phyloP scores from a whole-genome alignment of 768 basidiomycete species.

The Phylloporus sp. region DNA sequence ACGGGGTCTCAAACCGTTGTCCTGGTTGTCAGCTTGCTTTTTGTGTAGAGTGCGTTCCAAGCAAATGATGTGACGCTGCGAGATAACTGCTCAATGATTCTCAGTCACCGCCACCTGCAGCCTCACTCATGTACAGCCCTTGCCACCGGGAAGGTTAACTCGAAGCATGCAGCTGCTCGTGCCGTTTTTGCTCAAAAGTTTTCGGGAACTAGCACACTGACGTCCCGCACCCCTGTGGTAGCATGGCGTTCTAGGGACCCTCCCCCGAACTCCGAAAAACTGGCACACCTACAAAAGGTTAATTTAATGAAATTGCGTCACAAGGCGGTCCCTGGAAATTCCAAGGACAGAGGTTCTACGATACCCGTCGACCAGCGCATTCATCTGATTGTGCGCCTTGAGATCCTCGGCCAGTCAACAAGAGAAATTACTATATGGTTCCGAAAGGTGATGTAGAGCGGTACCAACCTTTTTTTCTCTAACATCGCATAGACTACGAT shows the following conservation, averaged over 20 bases:
- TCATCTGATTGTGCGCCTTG: slow-evolving; percentile 44
- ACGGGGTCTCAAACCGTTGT: slow-evolving; percentile 37
- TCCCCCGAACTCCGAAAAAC: slow-evolving; percentile 48
- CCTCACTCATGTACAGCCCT: slow-evolving; percentile 50
- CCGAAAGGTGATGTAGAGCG: slow-evolving; percentile 46
- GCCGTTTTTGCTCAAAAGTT: slow-evolving; percentile 53
- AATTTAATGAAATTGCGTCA: slow-evolving; percentile 75
- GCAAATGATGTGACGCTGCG: not conserved
- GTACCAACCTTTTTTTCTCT: not conserved
- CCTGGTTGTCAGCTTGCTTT: slow-evolving; percentile 50
- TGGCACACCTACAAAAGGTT: slow-evolving; percentile 51
- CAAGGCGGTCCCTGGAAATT: slow-evolving; percentile 57
- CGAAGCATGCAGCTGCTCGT: slow-evolving; percentile 45
- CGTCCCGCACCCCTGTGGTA: slow-evolving; percentile 25
- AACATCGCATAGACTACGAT: slow-evolving; percentile 40
- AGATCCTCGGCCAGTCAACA: slow-evolving; percentile 23
- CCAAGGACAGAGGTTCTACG: slow-evolving; percentile 45
- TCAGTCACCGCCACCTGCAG: slow-evolving; percentile 62
- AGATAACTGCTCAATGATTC: slow-evolving; percentile 9
- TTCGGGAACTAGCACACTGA: slow-evolving; percentile 17
- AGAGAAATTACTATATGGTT: slow-evolving; percentile 61
- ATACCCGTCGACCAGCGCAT: slow-evolving; percentile 53
- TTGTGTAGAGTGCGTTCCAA: slow-evolving; percentile 57
- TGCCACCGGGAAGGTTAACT: slow-evolving; percentile 5
- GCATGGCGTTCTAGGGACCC: slow-evolving; percentile 28